Evolutionary conservation across 306 rosid genomes (phyloP), one percentile per base, ranked within the genome.

Genomic region (Malus orientalis): DNA sequence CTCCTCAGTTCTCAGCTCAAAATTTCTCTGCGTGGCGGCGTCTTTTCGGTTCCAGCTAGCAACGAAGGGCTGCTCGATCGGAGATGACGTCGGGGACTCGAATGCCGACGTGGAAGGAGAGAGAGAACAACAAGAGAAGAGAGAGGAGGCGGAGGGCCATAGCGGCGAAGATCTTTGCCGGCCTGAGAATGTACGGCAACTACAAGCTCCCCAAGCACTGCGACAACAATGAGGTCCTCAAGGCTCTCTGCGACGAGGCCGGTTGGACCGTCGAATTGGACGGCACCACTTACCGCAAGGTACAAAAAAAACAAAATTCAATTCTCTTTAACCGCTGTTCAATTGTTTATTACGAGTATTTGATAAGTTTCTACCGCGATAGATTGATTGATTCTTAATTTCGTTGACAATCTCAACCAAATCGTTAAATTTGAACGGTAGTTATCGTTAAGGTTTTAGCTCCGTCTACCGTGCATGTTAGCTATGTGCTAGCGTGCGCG

Each of bases 141-240:
- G 98, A 93, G 89, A 79, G 97, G 18, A 76, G 93, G 79, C 79
- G 96, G 23, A 87, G 96, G 76, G 98, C 97, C 14, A 89, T 89
- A 15, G 91, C 96, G 22, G 92, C 98, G 33, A 93, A 91, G 90
- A 93, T 93, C 84, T 93, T 89, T 70, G 4, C 93, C 1, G 98
- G 97, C 9, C 80, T 93, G 55, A 89, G 98, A 80, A 89, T 86
- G 90, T 88, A 89, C 74, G 97, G 97, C 0, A 93, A 89, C 89
- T 93, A 45, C 81, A 89, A 89, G 85, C 98, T 93, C 27, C 98
- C 98, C 0, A 93, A 91, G 62, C 97, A 93, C 81, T 93, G 98
- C 79, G 97, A 93, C 71, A 93, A 93, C 88, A 93, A 93, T n/a
- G 97, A 93, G 81, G 98, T 91, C 55, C 96, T 93, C 74, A 93